These are phyloP conservation scores for Davidsoniella australis DNA, from an alignment of 2,329 filamentous ascomycete species.

Conservation along the genomic window DNA sequence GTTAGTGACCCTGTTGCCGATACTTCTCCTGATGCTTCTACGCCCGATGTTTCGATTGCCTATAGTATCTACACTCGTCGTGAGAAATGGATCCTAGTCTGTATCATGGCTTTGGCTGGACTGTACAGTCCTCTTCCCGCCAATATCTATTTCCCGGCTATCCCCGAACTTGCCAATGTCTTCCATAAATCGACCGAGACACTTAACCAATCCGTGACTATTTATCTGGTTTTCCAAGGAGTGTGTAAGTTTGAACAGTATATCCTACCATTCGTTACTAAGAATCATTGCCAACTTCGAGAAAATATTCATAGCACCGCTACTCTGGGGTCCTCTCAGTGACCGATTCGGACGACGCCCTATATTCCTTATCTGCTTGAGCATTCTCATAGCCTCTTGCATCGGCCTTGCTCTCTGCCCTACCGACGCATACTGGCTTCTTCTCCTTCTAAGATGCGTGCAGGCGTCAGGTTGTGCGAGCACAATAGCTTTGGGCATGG, in stretches of 20 bases:
- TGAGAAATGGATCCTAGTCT: constrained; percentile 18
- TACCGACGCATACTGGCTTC: constrained; percentile 19
- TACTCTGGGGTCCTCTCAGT: constrained; percentile 22
- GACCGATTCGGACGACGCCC: constrained; percentile 20
- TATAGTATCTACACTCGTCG: constrained; percentile 16
- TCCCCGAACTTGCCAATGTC: constrained; percentile 17
- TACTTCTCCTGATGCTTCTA: too few species aligned
- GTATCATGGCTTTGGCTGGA: constrained; percentile 17
- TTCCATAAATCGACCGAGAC: constrained; percentile 18
- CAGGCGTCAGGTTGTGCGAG: constrained; percentile 21
- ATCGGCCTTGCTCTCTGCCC: constrained; percentile 20
- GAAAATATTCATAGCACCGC: constrained; percentile 15
- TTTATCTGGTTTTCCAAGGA: constrained; percentile 20
- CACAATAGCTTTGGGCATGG: constrained; percentile 20
- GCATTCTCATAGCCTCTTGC: constrained; percentile 19
- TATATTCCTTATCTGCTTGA: constrained; percentile 18
- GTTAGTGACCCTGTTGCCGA: too few species aligned
- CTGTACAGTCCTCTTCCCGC: constrained; percentile 19
- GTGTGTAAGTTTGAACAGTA: constrained; percentile 2
- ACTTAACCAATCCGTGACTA: constrained; percentile 20
- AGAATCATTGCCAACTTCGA: neutral
- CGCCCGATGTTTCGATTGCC: too few species aligned
- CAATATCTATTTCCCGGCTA: constrained; percentile 22
- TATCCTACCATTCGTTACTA: neutral
- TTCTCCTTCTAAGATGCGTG: constrained; percentile 19